Evolutionary conservation across 805 yeast species (phyloP), one percentile per base, ranked within the genome.

Genomic region (Kluyveromyces wickerhamii): DNA sequence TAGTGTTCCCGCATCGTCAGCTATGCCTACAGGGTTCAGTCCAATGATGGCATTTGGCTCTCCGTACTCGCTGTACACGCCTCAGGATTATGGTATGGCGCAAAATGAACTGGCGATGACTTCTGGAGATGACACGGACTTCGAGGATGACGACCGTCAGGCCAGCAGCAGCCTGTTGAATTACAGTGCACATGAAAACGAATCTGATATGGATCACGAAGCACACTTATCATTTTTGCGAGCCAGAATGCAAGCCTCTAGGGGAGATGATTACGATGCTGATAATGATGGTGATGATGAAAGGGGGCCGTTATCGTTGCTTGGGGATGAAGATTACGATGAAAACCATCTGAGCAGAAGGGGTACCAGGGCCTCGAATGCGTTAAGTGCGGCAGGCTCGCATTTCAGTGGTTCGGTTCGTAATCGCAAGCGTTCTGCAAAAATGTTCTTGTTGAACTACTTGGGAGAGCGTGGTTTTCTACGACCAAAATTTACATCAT

Each of bases 381-480:
- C 12, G n/a, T 28, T 14, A 17, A 29, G 33, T 21, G 33, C 25
- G 20, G 19, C 33, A 13, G 33, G 33, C 14, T 30, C 33, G 25
- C 25, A 30, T n/a, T 11, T 21, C 26, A 30, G 33, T n/a, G 16
- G 12, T 19, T 11, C 25, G 16, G 23, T 22, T 8, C 14, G 12
- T n/a, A 12, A 30, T 14, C 5, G 23, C 18, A 21, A 15, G 14
- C 21, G 21, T 11, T 16, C 26, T 11, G 33, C 33, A 2, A 30
- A 22, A 22, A 37, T 24, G 24, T 28, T 32, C 14, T 21, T 39
- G 30, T 24, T 40, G 6, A 35, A 50, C 24, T 54, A 54, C 37
- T 38, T 54, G 8, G 29, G 42, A 2, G 47, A 44, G 13, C 45
- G 59, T 31, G 62, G 62, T 7, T 48, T 57, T 20, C 30, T 53